A percentile compares a stretch with the other conserved stretches of the same genome.
phyloP scores from a whole-genome alignment of 768 basidiomycete species.

The Lyophyllum semitale region DNA sequence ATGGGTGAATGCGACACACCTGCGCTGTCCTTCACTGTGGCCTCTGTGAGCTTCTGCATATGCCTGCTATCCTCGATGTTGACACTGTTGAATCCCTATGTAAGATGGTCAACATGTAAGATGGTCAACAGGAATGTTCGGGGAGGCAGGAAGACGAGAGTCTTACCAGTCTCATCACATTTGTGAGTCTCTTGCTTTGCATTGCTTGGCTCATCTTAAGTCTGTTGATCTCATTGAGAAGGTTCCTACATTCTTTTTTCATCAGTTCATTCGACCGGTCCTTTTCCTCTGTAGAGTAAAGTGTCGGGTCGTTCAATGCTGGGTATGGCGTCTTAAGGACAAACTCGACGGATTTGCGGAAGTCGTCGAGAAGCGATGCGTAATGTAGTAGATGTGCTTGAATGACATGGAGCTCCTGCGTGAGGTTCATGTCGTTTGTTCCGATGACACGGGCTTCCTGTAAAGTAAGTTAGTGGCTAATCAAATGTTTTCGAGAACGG shows the following conservation, averaged over 20 bases:
- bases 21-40: constrained; percentile 43
- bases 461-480: background rate
- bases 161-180: constrained; percentile 47
- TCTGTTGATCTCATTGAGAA: constrained; percentile 51
- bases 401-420: constrained; percentile 55
- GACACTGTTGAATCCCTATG: constrained; percentile 47
- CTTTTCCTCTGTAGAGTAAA: constrained; percentile 12
- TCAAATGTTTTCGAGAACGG: no score
- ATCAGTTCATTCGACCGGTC: constrained; percentile 26
- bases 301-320: constrained; percentile 29
- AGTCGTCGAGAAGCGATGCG: constrained; percentile 52
- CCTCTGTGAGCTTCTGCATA: constrained; percentile 42
- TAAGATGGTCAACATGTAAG: no score
- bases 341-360: constrained; percentile 51
- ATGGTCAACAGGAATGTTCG: no score
- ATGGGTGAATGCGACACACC: constrained; percentile 21
- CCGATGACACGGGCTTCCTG: constrained; percentile 48
- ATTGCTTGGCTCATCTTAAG: constrained; percentile 41
- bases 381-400: constrained; percentile 62
- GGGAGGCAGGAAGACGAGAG: no score
- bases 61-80: constrained; percentile 48
- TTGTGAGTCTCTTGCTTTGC: constrained; percentile 47
- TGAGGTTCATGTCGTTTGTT: constrained; percentile 42
- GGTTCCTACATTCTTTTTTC: constrained; percentile 44
- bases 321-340: constrained; percentile 50